Base-by-base conservation (phyloP, 495 filamentous ascomycete genomes). In the Glarea lozoyensis region DNA sequence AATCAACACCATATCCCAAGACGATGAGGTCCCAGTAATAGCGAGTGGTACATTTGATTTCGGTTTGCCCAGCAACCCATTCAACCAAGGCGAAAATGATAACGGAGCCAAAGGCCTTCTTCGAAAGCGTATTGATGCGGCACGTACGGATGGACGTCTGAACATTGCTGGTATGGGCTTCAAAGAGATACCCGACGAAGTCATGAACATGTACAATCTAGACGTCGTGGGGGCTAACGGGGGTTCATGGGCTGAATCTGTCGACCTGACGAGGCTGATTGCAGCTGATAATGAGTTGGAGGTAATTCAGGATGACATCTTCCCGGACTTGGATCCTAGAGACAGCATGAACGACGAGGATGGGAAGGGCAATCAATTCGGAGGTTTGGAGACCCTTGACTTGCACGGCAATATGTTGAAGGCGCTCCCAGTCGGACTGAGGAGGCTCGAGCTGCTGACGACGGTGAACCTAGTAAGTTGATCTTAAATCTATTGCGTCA, bases 281-380 rank as follows among this genome's bases (percentile, higher is more conserved):
- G 88, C 84, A 23, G 89, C 92, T 10, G 89, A 96, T 57, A 97
- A 99, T 57, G 88, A 96, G 56, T 56, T 99, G 42, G 75, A 82
- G 52, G 64, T 70, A 24, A 70, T 99, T 20, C 65, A 73, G 13
- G 84, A 90, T 32, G 59, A 68, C 1, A 64, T 87, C 10, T 93
- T 94, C 57, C 88, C 88, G 0, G 86, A 93, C 48, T 63, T 73
- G 18, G 75, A 81, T 43, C 62, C 69, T 0, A 61, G 70, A 23
- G 67, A 73, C 12, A 46, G 74, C 20, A 71, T 68, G 24, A 65
- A 72, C 19, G 77, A 86, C 25, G 76, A 82, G 15, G 73, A 81
- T 37, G 68, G 70, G 32, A 68, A 70, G 42, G 83, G 80, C 5
- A 79, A 76, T 44, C 78, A 90, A 48, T 97, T 99, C 63, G 82